Conservation (phyloP, 106 monocot species). For the Narthecium ossifragum region DNA sequence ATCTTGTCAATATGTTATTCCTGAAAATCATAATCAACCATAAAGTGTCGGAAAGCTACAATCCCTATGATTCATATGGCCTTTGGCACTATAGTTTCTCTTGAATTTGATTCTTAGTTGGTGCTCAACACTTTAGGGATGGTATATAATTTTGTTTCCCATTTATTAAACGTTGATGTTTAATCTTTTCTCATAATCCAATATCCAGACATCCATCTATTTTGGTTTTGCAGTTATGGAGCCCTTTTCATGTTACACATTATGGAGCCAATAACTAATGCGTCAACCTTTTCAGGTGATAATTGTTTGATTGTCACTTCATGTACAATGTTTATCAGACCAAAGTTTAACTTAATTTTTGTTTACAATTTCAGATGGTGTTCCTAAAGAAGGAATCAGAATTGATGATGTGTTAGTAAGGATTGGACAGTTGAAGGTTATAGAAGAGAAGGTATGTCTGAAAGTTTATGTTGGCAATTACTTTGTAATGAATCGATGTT, state of each 20-base stretch:
- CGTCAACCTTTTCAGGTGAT: constrained; percentile 70
- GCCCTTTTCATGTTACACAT: constrained; percentile 80
- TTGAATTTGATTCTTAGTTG: too few relatives aligned
- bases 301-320: not conserved
- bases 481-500: not conserved
- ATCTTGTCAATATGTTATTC: too few relatives aligned
- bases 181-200: too few relatives aligned
- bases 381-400: constrained; percentile 88
- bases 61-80: too few relatives aligned
- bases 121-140: too few relatives aligned
- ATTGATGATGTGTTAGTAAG: constrained; percentile 75
- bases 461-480: not conserved
- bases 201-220: too few relatives aligned
- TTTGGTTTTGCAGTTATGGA: constrained; percentile 60
- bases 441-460: constrained; percentile 74
- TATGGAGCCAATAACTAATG: constrained; percentile 55
- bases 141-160: too few relatives aligned
- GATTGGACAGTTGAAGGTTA: constrained; percentile 61
- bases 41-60: too few relatives aligned
- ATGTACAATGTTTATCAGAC: not conserved
- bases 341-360: constrained; percentile 2
- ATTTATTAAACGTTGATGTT: too few relatives aligned
- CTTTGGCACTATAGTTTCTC: too few relatives aligned
- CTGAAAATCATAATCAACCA: too few relatives aligned
- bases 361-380: constrained; percentile 67